These are phyloP conservation scores for Gracilaria caudata DNA, from an alignment of 23 red algal species.

Conservation along the genomic window DNA sequence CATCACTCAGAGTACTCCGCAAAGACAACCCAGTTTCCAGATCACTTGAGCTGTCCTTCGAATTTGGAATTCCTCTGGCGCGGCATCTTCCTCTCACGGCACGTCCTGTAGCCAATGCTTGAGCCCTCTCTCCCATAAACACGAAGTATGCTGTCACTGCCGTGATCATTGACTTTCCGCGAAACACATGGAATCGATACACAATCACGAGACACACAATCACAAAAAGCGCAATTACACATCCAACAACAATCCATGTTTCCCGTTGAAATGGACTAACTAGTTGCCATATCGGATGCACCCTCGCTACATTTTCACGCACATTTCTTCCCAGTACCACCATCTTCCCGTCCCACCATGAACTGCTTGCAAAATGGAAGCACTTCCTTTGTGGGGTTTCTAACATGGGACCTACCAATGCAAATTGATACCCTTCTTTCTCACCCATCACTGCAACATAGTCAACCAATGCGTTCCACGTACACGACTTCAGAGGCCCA, in stretches of 20 bases:
- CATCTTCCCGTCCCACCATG: constrained; percentile 20
- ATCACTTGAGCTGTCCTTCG: neutral
- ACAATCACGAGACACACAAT: constrained; percentile 18
- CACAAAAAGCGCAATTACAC: constrained; percentile 7
- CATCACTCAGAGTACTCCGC: neutral
- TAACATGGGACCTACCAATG: constrained; percentile 24
- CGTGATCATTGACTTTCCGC: constrained; percentile 10
- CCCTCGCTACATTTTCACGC: neutral
- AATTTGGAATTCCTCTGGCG: too few relatives aligned
- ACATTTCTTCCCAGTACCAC: constrained; percentile 9
- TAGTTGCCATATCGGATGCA: constrained; percentile 28
- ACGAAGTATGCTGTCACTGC: constrained; percentile 46
- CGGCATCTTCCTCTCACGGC: too few relatives aligned
- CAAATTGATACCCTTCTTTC: constrained; percentile 15
- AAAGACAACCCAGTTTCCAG: neutral
- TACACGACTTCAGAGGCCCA: constrained; percentile 12
- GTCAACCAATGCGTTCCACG: constrained; percentile 32
- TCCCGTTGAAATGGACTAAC: constrained; percentile 8
- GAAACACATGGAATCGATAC: constrained; percentile 14
- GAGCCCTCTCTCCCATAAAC: constrained; percentile 19
- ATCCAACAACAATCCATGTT: constrained; percentile 40
- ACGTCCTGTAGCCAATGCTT: constrained; percentile 7
- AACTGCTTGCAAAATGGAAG: constrained; percentile 19
- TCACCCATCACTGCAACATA: neutral
- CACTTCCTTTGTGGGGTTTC: constrained; percentile 35